phyloP scores from a whole-genome alignment of 768 basidiomycete species.

The Psilocybe sp. region DNA sequence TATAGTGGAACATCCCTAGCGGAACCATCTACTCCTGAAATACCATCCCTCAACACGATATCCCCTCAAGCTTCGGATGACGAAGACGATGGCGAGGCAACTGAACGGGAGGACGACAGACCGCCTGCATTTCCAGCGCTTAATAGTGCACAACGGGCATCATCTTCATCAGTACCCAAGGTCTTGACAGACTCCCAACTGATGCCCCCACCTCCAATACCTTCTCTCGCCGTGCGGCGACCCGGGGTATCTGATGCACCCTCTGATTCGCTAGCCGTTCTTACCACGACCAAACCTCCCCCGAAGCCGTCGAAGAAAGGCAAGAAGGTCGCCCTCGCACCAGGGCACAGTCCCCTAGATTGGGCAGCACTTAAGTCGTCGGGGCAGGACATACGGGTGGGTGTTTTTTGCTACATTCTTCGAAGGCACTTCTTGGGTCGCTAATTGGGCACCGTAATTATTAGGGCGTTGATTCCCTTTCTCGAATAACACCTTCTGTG shows the following conservation, averaged over 20 bases:
- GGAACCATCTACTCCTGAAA: slow-evolving; percentile 16
- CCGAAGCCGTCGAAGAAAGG: slow-evolving; percentile 53
- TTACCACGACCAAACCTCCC: slow-evolving; percentile 61
- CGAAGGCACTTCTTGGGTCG: too few relatives aligned
- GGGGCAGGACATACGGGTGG: slow-evolving; percentile 74
- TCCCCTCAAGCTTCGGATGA: slow-evolving; percentile 44
- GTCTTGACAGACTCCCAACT: slow-evolving; percentile 44
- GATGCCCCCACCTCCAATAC: slow-evolving; percentile 56
- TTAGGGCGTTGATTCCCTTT: slow-evolving; percentile 68
- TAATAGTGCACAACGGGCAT: slow-evolving; percentile 67
- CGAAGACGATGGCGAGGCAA: slow-evolving; percentile 32
- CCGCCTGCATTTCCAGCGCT: slow-evolving; percentile 76
- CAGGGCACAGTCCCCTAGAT: slow-evolving; percentile 89
- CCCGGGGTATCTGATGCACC: slow-evolving; percentile 32
- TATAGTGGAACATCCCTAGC: slow-evolving; percentile 31
- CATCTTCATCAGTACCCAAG: slow-evolving; percentile 26
- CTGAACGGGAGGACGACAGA: slow-evolving; percentile 45
- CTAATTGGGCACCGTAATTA: background rate
- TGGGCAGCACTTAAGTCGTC: slow-evolving; percentile 89
- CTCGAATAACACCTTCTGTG: slow-evolving; percentile 73
- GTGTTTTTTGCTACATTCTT: slow-evolving; percentile 16
- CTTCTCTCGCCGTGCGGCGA: slow-evolving; percentile 37
- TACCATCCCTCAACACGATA: slow-evolving; percentile 32
- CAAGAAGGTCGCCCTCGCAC: slow-evolving; percentile 84
- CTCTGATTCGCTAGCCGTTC: slow-evolving; percentile 45